Evolutionary conservation across 257 asterid species (phyloP).

Genomic region (Prunella vulgaris): DNA sequence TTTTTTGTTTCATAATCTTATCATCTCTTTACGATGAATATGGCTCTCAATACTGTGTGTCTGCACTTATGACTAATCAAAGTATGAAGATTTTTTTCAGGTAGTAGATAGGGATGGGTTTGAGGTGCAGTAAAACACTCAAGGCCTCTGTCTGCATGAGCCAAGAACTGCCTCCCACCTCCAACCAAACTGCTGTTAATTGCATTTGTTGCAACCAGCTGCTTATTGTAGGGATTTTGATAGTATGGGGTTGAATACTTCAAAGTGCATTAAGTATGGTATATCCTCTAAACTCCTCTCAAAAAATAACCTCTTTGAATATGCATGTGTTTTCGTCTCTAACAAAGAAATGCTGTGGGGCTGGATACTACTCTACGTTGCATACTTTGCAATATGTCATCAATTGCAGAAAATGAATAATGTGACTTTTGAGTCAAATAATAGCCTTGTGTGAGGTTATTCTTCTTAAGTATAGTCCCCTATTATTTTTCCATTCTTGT

Average conservation of each 20-base stretch:
- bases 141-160: not conserved
- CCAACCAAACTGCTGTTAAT: not conserved
- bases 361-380: not conserved
- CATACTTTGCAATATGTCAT: not conserved
- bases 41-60: not conserved
- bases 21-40: not conserved
- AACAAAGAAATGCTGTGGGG: not conserved
- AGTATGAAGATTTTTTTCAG: not conserved
- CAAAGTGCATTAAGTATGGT: not conserved
- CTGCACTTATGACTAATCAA: not conserved
- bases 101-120: not conserved
- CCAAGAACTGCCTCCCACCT: not conserved
- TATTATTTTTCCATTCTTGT: not conserved
- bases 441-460: not conserved
- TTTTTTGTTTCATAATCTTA: not conserved
- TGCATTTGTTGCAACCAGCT: not conserved
- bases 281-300: not conserved
- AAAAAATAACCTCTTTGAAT: conserved; percentile 1
- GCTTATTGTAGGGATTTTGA: not conserved
- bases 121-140: not conserved
- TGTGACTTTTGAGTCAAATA: not conserved
- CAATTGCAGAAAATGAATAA: not conserved
- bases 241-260: not conserved
- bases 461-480: not conserved
- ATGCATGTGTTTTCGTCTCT: not conserved